Evolutionary conservation across 495 filamentous ascomycete genomes (phyloP), one percentile per base, ranked within the genome.

Genomic region (Neurospora sp.): DNA sequence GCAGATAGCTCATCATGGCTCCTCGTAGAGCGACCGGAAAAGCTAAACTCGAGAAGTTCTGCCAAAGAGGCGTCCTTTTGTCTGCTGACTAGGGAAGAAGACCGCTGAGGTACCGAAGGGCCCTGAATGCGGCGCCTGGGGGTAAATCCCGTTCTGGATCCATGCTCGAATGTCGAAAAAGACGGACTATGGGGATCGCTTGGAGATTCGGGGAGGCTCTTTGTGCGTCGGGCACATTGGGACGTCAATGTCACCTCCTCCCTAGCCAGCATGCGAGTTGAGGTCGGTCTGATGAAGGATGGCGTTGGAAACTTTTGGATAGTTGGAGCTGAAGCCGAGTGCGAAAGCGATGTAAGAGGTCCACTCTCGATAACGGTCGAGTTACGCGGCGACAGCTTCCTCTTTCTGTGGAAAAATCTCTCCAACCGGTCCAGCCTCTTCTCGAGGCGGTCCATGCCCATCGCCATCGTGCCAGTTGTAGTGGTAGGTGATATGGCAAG

Each of bases 201-300:
- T 71, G 80, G 75, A 2, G 81, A 53, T 18, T 82, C 81, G 1
- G 84, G 83, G 10, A 85, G 77, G 72, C 84, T 84, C 10, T 78
- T 77, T 44, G 83, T 78, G 10, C 83, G 81, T 48, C 79, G 81
- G 16, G 72, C 70, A 27, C 59, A 42, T 68, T 69, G 76, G 37
- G 73, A 27, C 40, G 74, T 71, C 59, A 77, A 59, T 59, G 74
- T 44, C 4, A 78, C 69, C 61, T 84, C 83, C 37, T 85, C 81
- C 27, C 85, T 79, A 9, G 85, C 83, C 68, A 80, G 73, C 85
- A 86, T 86, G 8, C 81, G 80, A 40, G 75, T 80, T 18, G 83
- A 83, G 14, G 80, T 85, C n/a, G 84, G 85, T 40, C 81, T 75
- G 70, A 86, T 82, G 74, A 82, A 86, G 1, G 85, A 83, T 11